phyloP scores from a whole-genome alignment of 2,329 filamentous ascomycete species.

The Passalora sequoiae region DNA sequence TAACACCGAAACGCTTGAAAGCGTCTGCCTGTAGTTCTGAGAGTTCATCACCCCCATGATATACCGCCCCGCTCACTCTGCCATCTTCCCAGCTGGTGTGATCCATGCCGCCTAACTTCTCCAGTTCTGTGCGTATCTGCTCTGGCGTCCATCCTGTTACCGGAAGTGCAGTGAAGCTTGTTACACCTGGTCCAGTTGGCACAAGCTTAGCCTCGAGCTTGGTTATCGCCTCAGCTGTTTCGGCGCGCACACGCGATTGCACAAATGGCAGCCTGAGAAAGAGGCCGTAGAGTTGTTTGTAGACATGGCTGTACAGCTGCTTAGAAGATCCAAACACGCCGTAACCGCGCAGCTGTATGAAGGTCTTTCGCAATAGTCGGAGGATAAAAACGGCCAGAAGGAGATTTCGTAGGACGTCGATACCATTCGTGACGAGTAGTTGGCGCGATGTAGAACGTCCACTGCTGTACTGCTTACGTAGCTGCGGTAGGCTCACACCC shows the following conservation, averaged over 20 bases:
- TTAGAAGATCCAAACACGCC: constrained; percentile 73
- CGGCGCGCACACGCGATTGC: constrained; percentile 74
- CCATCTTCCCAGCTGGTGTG: constrained; percentile 98
- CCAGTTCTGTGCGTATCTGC: constrained; percentile 71
- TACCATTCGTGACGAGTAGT: constrained; percentile 22
- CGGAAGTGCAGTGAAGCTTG: constrained; percentile 70
- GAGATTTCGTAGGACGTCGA: constrained; percentile 63
- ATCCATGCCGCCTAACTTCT: constrained; percentile 74
- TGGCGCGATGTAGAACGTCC: constrained; percentile 21
- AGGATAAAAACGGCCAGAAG: constrained; percentile 85
- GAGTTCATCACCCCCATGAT: constrained; percentile 82
- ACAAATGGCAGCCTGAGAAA: constrained; percentile 86
- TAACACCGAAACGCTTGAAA: constrained; percentile 88
- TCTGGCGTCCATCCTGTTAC: constrained; percentile 79
- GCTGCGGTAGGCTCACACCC: constrained; percentile 16
- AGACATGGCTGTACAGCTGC: constrained; percentile 67
- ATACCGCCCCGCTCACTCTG: constrained; percentile 87
- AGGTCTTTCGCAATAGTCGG: constrained; percentile 71
- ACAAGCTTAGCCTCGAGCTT: constrained; percentile 83
- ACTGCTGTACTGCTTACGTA: constrained; percentile 24
- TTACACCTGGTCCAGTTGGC: constrained; percentile 63
- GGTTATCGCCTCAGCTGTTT: constrained; percentile 71
- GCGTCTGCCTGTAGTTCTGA: constrained; percentile 84
- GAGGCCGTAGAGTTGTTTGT: constrained; percentile 72
- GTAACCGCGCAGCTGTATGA: constrained; percentile 82